Percentiles rank a stretch among this genome's conserved stretches.
These are phyloP conservation scores for Fomitiporia mediterranea DNA, from an alignment of 1,284 basidiomycete genomes.

Conservation along the genomic window DNA sequence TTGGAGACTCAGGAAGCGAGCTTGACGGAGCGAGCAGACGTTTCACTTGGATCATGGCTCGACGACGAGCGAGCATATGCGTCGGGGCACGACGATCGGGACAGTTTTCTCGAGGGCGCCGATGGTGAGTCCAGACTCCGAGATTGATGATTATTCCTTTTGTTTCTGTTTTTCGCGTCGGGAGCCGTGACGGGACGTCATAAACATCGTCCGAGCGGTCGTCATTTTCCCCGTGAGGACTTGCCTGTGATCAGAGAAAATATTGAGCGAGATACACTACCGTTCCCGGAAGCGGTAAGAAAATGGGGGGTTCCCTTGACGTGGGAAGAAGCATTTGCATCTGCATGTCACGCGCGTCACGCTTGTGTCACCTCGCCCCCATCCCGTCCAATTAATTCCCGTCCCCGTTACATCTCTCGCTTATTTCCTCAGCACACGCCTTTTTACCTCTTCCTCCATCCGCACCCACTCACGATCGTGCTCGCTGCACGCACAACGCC, in stretches of 20 bases:
- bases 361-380: no score
- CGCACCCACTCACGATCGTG: background rate
- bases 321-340: no score
- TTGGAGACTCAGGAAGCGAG: background rate
- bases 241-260: no score
- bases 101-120: background rate
- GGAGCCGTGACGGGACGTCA: background rate
- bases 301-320: no score
- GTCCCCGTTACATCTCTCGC: background rate
- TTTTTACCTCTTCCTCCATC: background rate
- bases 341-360: no score
- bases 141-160: no score
- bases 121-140: background rate
- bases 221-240: no score
- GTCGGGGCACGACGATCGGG: background rate
- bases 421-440: background rate
- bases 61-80: slow-evolving; percentile 6
- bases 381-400: no score
- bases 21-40: slow-evolving; percentile 7
- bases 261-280: no score
- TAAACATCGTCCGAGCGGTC: no score
- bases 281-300: background rate
- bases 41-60: slow-evolving; percentile 19
- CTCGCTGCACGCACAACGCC: background rate
- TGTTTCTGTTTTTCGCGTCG: background rate